Percentiles rank a stretch among this genome's conserved stretches.
phyloP scores from a whole-genome alignment of 306 rosid species.

The Rosa rugosa region DNA sequence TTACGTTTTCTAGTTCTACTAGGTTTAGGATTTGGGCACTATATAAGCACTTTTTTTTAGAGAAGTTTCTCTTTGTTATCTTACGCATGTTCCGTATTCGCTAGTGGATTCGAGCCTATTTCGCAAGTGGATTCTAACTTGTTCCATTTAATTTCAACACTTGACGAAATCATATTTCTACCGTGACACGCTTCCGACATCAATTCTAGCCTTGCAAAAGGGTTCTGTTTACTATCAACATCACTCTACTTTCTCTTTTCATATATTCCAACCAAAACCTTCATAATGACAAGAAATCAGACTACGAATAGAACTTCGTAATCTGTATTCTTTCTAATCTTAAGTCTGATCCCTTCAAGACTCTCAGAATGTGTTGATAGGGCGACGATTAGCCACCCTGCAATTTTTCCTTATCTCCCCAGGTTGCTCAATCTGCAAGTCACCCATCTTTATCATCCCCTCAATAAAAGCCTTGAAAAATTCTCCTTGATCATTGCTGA shows the following conservation, averaged over 20 bases:
- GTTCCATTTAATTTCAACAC: no score
- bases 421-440: slow-evolving; percentile 55
- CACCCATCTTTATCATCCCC: slow-evolving; percentile 87
- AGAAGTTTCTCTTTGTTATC: no score
- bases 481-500: slow-evolving; percentile 35
- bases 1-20: no score
- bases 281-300: neutral
- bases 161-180: no score
- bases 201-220: neutral
- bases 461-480: slow-evolving; percentile 63
- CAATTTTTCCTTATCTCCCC: slow-evolving; percentile 84
- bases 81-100: no score
- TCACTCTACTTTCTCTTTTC: neutral
- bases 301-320: neutral
- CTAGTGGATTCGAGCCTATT: no score
- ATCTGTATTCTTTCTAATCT: neutral
- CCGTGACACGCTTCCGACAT: no score
- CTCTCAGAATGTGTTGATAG: slow-evolving; percentile 4
- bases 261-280: slow-evolving; percentile 17
- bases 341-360: slow-evolving; percentile 3
- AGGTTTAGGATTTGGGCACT: no score
- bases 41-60: no score
- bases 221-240: neutral
- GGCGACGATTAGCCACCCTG: slow-evolving; percentile 51
- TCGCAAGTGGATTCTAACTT: no score